phyloP scores from a whole-genome alignment of 1,139 yeast species.

The Tardiomyces digboiensis region DNA sequence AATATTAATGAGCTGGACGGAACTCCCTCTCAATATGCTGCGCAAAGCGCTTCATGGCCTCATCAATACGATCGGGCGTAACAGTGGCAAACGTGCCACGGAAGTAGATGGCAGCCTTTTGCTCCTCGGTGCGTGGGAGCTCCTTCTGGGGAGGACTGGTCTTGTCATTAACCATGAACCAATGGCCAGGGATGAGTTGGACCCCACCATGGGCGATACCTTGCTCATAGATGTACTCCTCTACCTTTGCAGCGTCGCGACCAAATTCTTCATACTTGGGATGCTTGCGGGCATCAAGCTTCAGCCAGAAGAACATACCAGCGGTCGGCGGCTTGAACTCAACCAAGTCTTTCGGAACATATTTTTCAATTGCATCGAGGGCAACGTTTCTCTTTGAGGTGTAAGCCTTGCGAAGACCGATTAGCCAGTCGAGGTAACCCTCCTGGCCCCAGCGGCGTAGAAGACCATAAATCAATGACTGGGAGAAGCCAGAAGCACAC shows the following conservation, averaged over 20 bases:
- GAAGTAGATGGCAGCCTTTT: constrained; percentile 46
- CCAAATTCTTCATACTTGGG: constrained; percentile 51
- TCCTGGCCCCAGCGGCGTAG: constrained; percentile 65
- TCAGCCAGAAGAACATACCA: constrained; percentile 87
- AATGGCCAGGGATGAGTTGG: constrained; percentile 81
- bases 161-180: constrained; percentile 53
- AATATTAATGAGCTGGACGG: constrained; percentile 10
- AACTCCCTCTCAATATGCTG: constrained; percentile 37
- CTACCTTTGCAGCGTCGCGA: constrained; percentile 52
- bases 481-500: constrained; percentile 75
- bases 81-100: constrained; percentile 92
- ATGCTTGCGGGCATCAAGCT: constrained; percentile 69
- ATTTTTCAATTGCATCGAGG: constrained; percentile 51
- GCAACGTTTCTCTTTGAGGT: constrained; percentile 72
- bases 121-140: constrained; percentile 16
- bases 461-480: constrained; percentile 53
- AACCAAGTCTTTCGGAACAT: constrained; percentile 43
- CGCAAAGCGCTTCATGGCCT: constrained; percentile 60
- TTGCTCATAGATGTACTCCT: constrained; percentile 52
- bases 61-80: constrained; percentile 47
- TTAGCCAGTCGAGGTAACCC: constrained; percentile 81
- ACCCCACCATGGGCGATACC: constrained; percentile 52
- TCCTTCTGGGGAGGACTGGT: constrained; percentile 38
- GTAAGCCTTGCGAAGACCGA: constrained; percentile 74
- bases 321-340: constrained; percentile 70